Evolutionary conservation across 192 early-diverging fungal genomes (phyloP), one percentile per base, ranked within the genome.

Genomic region (Paraglomus occultum): DNA sequence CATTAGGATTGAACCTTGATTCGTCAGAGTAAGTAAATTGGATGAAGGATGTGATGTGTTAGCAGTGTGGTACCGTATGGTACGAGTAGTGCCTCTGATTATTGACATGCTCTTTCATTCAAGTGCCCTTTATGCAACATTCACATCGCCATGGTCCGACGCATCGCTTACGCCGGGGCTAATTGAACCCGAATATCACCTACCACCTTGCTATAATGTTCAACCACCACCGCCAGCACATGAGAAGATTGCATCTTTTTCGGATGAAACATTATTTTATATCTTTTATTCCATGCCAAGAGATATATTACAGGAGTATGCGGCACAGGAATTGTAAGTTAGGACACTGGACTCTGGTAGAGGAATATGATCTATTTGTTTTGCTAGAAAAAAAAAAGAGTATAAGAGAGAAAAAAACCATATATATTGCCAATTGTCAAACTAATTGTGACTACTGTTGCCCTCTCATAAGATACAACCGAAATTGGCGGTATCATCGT

Each of bases 401-500:
- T 52, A n/a, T 17, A 52, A 20, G 51, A 20, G 51, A 20, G 51
- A 20, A 52, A 52, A 20, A 52, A 52, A 52, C 17, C 17, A 52
- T 18, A 4, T 52, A 52, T 18, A 52, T 52, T 52, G 51, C 31
- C 31, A 31, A 31, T 31, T 31, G 31, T 31, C 31, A 31, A 31
- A 31, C 31, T 31, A 31, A 31, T 31, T 31, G 31, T 31, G 31
- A 31, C 31, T 31, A 31, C 31, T 31, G 31, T 31, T 31, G 31
- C 31, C 31, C 31, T 31, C 31, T 31, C 31, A 51, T 15, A 12
- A 82, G 80, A 64, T 90, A 92, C 77, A 88, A 86, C 74, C 87
- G 97, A 43, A 88, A 91, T 75, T 99, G 96, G 96, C 85, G 95
- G 63, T 99, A 92, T 79, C 97, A 99, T 84, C 95, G 94, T 76